Percentiles rank a stretch among this genome's conserved stretches.
These are phyloP conservation scores for Diversispora epigaea DNA, from an alignment of 192 early-diverging fungal species.

Conservation along the genomic window DNA sequence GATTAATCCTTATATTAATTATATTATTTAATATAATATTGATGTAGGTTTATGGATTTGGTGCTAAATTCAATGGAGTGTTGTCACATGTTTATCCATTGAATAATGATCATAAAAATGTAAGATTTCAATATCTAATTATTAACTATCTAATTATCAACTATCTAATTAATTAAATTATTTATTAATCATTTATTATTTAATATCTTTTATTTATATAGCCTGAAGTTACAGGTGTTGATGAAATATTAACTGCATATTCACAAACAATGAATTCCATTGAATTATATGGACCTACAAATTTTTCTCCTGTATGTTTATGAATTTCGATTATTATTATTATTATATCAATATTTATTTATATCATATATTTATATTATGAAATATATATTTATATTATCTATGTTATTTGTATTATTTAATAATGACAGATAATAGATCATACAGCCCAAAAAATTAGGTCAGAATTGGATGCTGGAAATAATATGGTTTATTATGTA, in stretches of 20 bases:
- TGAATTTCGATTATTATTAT: no score
- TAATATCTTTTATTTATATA: conserved; percentile 18
- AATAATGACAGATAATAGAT: no score
- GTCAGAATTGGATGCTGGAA: no score
- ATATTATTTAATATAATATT: no score
- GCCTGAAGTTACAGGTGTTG: conserved; percentile 40
- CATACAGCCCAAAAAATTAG: no score
- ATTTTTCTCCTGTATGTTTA: conserved; percentile 39
- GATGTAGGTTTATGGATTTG: conserved; percentile 48
- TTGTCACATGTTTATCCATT: conserved; percentile 52
- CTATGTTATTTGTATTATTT: not conserved
- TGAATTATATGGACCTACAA: conserved; percentile 39
- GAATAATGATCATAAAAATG: conserved; percentile 41
- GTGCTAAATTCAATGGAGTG: conserved; percentile 44
- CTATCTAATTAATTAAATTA: no score
- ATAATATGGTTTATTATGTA: no score
- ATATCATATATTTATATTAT: not conserved
- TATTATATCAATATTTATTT: conserved; percentile 40
- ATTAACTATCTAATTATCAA: not conserved
- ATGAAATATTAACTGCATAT: conserved; percentile 44
- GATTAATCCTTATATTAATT: no score
- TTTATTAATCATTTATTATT: not conserved
- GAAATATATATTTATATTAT: not conserved
- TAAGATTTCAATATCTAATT: conserved; percentile 31
- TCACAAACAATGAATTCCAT: conserved; percentile 39